A percentile compares a stretch with the other conserved stretches of the same genome.
Conservation (phyloP, 2,329 filamentous ascomycete species). For the Acarospora socialis region DNA sequence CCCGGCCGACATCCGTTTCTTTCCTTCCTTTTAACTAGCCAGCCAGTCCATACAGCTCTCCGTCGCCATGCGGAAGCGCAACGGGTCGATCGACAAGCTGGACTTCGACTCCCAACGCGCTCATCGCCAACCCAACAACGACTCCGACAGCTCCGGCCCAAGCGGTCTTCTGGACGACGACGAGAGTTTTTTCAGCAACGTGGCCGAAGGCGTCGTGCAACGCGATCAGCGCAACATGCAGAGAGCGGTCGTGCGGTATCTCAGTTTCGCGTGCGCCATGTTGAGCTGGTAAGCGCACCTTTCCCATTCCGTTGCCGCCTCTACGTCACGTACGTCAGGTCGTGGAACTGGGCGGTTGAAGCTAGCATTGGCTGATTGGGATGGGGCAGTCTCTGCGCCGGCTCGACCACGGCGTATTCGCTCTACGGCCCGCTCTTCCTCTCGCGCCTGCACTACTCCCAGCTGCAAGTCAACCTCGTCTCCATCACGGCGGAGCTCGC, state of each 20-base stretch:
- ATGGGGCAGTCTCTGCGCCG: conserved; percentile 55
- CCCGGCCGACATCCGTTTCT: too few relatives aligned
- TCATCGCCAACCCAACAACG: conserved; percentile 14
- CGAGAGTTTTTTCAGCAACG: conserved; percentile 42
- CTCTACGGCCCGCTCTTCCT: conserved; percentile 88
- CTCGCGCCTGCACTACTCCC: conserved; percentile 69
- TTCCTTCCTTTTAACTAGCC: too few relatives aligned
- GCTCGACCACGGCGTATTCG: conserved; percentile 84
- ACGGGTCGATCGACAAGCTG: conserved; percentile 27
- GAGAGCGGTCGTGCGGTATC: conserved; percentile 37
- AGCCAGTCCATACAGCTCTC: too few relatives aligned
- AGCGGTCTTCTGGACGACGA: conserved; percentile 17
- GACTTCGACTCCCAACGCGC: conserved; percentile 31
- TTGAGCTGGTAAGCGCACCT: conserved; percentile 36
- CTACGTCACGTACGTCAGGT: not conserved
- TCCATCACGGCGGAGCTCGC: conserved; percentile 76
- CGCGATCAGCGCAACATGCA: conserved; percentile 41
- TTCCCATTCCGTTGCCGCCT: not conserved
- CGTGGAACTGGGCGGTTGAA: not conserved
- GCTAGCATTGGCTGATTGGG: conserved; percentile 8
- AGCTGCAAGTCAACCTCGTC: conserved; percentile 82
- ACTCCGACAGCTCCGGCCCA: conserved; percentile 11
- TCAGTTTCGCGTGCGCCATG: conserved; percentile 46
- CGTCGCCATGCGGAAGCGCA: conserved; percentile 5
- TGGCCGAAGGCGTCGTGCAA: conserved; percentile 45